These are phyloP conservation scores for Ceratobasidium sp. DNA, from an alignment of 1,284 basidiomycete genomes.

Conservation along the genomic window DNA sequence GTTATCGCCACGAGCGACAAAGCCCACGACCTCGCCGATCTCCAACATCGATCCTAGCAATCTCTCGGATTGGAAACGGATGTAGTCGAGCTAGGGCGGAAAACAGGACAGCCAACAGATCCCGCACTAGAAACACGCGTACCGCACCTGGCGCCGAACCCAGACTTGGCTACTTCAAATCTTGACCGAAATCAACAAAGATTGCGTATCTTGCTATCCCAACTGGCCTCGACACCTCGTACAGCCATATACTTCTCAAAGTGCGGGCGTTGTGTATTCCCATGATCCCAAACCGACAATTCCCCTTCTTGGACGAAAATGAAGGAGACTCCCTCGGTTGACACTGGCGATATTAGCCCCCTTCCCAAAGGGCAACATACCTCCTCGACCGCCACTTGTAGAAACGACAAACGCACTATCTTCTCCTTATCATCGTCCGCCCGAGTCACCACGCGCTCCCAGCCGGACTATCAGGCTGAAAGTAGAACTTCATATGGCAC, in stretches of 20 bases:
- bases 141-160: not conserved
- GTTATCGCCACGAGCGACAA: not conserved
- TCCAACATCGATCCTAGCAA: constrained; percentile 12
- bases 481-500: constrained; percentile 19
- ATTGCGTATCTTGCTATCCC: constrained; percentile 22
- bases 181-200: constrained; percentile 10
- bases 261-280: not conserved
- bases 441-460: not conserved
- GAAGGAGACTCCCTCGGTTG: not conserved
- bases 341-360: not conserved
- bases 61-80: constrained; percentile 27
- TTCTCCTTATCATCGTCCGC: not conserved
- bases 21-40: not conserved
- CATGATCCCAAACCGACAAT: constrained; percentile 7
- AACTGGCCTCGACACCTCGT: not conserved
- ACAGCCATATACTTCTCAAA: not conserved
- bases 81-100: constrained; percentile 4
- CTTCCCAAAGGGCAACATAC: not conserved
- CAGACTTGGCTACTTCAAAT: constrained; percentile 2
- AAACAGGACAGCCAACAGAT: not conserved
- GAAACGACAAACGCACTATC: not conserved
- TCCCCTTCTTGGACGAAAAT: not conserved
- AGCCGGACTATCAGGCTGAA: constrained; percentile 11
- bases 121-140: not conserved
- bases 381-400: not conserved